Evolutionary conservation across 164 flowering plant genomes (phyloP).

Genomic region (Saururus chinensis): DNA sequence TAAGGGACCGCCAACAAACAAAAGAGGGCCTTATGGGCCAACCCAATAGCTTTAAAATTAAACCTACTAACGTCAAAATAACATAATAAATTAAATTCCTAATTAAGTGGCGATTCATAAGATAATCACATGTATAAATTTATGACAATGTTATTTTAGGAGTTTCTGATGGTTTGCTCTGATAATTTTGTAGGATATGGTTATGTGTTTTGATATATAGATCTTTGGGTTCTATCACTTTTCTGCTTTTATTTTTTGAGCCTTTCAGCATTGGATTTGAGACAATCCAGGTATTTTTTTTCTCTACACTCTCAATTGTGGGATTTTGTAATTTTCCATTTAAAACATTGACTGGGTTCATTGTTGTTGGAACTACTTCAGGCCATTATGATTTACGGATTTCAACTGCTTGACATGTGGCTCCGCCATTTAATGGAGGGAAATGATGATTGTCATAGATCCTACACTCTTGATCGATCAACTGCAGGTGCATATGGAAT

Average conservation of each 20-base stretch:
- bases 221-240: slow-evolving; percentile 40
- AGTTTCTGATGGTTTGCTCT: background rate
- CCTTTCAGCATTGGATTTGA: slow-evolving; percentile 87
- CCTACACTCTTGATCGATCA: slow-evolving; percentile 46
- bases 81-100: too few species aligned
- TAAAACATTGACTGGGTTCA: background rate
- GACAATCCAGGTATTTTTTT: slow-evolving; percentile 65
- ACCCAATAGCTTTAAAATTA: too few species aligned
- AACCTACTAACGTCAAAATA: too few species aligned
- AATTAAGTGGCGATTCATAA: too few species aligned
- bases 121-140: too few species aligned
- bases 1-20: too few species aligned
- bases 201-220: slow-evolving; percentile 40
- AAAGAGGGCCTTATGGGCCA: too few species aligned
- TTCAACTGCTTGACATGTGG: slow-evolving; percentile 93
- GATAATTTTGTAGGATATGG: slow-evolving; percentile 47
- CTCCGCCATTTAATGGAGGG: slow-evolving; percentile 57
- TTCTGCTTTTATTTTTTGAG: slow-evolving; percentile 75
- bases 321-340: background rate
- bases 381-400: slow-evolving; percentile 95
- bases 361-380: slow-evolving; percentile 17
- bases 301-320: background rate
- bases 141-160: background rate
- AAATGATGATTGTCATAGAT: slow-evolving; percentile 31
- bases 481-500: slow-evolving; percentile 40